These are phyloP conservation scores for Allium cepa DNA, from an alignment of 106 monocot genomes.

Conservation along the genomic window DNA sequence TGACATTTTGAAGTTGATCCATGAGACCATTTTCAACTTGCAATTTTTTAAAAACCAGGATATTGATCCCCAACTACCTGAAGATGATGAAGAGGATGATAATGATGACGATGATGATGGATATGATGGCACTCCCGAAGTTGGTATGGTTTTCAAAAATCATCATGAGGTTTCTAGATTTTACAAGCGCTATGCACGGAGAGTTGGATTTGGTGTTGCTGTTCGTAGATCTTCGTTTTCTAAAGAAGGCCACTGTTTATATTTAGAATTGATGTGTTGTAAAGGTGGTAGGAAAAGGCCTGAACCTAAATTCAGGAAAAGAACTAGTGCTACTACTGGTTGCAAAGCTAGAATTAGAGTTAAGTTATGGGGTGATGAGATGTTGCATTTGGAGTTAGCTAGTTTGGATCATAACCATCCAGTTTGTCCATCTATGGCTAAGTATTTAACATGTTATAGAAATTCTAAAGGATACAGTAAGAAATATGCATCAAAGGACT, in stretches of 20 bases:
- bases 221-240: slow-evolving; percentile 60
- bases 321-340: slow-evolving; percentile 46
- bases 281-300: slow-evolving; percentile 49
- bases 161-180: slow-evolving; percentile 46
- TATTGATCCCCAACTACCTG: slow-evolving; percentile 14
- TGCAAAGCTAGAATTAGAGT: slow-evolving; percentile 49
- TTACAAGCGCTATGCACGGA: slow-evolving; percentile 46
- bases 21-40: not conserved
- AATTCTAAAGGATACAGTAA: slow-evolving; percentile 31
- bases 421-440: slow-evolving; percentile 49
- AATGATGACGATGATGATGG: slow-evolving; percentile 8
- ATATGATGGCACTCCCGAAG: slow-evolving; percentile 50
- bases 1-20: no score
- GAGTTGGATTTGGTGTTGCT: slow-evolving; percentile 60
- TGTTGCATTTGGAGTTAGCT: slow-evolving; percentile 52
- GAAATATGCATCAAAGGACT: slow-evolving; percentile 8
- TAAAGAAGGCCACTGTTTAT: slow-evolving; percentile 47
- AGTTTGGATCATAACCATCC: slow-evolving; percentile 65
- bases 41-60: not conserved
- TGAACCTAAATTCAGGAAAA: slow-evolving; percentile 53
- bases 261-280: slow-evolving; percentile 73
- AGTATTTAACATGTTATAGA: slow-evolving; percentile 36
- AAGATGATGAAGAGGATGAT: slow-evolving; percentile 5
- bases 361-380: slow-evolving; percentile 60
- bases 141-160: slow-evolving; percentile 56